Conservation (phyloP, 1,139 yeast species). For the Magnusiomyces suaveolens region DNA sequence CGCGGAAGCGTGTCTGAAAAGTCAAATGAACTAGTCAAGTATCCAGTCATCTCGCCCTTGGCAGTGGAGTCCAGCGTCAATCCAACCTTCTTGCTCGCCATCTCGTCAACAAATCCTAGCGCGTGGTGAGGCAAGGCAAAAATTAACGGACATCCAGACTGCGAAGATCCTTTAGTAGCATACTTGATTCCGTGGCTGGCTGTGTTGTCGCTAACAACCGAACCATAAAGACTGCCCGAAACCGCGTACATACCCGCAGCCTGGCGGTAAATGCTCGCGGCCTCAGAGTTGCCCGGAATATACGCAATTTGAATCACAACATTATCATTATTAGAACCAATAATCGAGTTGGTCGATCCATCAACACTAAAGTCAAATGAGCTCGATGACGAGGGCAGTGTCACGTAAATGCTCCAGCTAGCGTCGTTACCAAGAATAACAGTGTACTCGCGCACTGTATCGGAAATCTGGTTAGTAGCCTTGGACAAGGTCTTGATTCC, state of each 20-base stretch:
- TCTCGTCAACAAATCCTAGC: slow-evolving; percentile 42
- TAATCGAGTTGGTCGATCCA: slow-evolving; percentile 7
- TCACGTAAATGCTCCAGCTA: slow-evolving; percentile 53
- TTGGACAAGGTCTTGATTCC: slow-evolving; percentile 41
- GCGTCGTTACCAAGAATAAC: slow-evolving; percentile 43
- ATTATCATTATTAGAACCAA: slow-evolving; percentile 36
- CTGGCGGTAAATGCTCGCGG: slow-evolving; percentile 33
- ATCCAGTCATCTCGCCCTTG: slow-evolving; percentile 60
- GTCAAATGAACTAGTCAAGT: slow-evolving; percentile 41
- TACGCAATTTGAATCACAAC: slow-evolving; percentile 50
- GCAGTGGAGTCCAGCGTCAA: slow-evolving; percentile 47
- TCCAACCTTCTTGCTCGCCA: slow-evolving; percentile 60
- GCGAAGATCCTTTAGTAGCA: slow-evolving; percentile 44
- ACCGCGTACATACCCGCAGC: slow-evolving; percentile 56
- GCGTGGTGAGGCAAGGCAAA: slow-evolving; percentile 71
- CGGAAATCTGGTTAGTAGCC: slow-evolving; percentile 14
- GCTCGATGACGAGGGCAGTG: slow-evolving; percentile 36
- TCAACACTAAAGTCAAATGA: slow-evolving; percentile 33
- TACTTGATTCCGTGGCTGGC: slow-evolving; percentile 43
- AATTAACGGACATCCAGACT: slow-evolving; percentile 44
- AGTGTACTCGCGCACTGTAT: slow-evolving; percentile 44
- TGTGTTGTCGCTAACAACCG: slow-evolving; percentile 26
- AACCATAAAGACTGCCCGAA: slow-evolving; percentile 35
- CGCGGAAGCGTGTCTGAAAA: slow-evolving; percentile 45
- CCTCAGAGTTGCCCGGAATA: slow-evolving; percentile 34